Base-by-base conservation (phyloP, 2,329 filamentous ascomycete genomes). In the Simplicillium sp. region DNA sequence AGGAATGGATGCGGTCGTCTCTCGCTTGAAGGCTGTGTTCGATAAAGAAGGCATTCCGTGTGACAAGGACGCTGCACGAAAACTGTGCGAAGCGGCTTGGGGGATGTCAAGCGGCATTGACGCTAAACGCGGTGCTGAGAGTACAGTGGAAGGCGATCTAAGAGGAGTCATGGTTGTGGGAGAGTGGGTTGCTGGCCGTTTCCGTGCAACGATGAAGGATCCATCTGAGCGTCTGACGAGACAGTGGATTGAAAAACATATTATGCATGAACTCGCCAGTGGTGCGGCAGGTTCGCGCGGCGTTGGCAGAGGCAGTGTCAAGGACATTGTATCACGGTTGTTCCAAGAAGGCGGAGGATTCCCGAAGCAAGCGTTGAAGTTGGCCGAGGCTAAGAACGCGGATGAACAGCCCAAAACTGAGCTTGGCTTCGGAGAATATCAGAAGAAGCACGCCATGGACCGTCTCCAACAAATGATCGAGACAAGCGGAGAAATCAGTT, bases 31-130 rank as follows among this genome's bases (percentile, higher is more conserved):
- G 57, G 67, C 69, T 2, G 82, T 98, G 1, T 96, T 98, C 49
- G 80, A 86, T 44, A 89, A 84, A 50, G 92, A 98, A 63, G 85
- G 85, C 2, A 86, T 98, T 13, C 75, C 81, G 0, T 92, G 85
- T 49, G 92, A 98, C 52, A 82, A 80, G 44, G 92, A 97, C 53
- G 92, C 87, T 1, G 87, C 92, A 4, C 76, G 92, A 48, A 84
- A 85, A 53, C 65, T 94, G 1, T 92, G 87, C 48, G 87, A 94
- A 61, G 78, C 84, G 8, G 82, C 84, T 0, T 92, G 86, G 84
- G 86, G 85, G 9, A 82, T 89, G 57, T 78, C 73, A 13, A 80
- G 73, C 45, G 79, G 81, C n/a, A 75, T 82, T 42, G 82, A 88
- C 48, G 76, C 75, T 16, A 79, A 75, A 37, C 75, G 75, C 32